phyloP scores from a whole-genome alignment of 2,329 filamentous ascomycete species.

The Calonectria honghensis region DNA sequence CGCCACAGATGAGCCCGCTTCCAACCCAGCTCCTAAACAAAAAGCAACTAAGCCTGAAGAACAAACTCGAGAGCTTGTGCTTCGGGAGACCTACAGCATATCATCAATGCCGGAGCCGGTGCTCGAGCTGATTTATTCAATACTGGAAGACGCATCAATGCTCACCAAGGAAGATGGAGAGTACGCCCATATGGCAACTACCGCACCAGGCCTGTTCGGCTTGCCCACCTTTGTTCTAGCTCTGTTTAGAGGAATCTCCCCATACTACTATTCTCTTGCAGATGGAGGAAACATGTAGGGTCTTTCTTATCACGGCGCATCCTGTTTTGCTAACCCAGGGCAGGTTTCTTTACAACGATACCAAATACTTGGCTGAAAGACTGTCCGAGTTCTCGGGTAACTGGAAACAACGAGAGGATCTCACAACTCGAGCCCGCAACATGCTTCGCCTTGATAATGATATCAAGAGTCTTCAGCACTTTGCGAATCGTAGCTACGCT shows the following conservation, averaged over 20 bases:
- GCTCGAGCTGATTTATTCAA: conserved; percentile 77
- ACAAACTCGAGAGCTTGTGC: conserved; percentile 79
- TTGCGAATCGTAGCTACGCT: conserved; percentile 77
- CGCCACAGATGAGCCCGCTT: conserved; percentile 50
- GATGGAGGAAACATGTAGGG: conserved; percentile 79
- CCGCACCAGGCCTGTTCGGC: conserved; percentile 81
- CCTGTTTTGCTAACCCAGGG: conserved; percentile 25
- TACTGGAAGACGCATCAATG: conserved; percentile 76
- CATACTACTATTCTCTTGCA: conserved; percentile 81
- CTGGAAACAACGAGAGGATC: conserved; percentile 74
- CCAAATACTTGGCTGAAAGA: conserved; percentile 77
- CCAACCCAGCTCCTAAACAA: conserved; percentile 36
- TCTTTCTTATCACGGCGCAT: too few species aligned
- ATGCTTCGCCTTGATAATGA: conserved; percentile 77
- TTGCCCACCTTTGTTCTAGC: conserved; percentile 84
- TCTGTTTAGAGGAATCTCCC: conserved; percentile 86
- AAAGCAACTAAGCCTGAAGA: conserved; percentile 50
- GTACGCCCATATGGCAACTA: conserved; percentile 77
- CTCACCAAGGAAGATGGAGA: conserved; percentile 73
- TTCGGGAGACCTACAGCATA: conserved; percentile 91
- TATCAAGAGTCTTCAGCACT: conserved; percentile 74
- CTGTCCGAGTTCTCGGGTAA: conserved; percentile 68
- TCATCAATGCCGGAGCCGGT: conserved; percentile 91
- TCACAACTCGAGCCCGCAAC: conserved; percentile 69
- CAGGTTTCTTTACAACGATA: conserved; percentile 81